Evolutionary conservation across 345 rosid genomes (phyloP), one percentile per base, ranked within the genome.

Genomic region (Hibiscus mutabilis): DNA sequence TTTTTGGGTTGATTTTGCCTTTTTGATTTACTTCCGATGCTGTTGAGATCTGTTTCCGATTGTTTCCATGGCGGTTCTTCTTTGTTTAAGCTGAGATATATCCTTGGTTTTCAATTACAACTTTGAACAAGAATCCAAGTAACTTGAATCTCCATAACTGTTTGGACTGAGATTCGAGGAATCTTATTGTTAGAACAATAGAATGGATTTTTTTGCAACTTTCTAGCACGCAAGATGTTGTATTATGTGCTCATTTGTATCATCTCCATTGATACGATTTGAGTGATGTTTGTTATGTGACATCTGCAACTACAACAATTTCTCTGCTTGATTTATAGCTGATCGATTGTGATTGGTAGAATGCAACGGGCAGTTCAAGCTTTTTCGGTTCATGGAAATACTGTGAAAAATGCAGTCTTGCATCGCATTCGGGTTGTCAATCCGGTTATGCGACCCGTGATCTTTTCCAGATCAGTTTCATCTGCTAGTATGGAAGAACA

Each of bases 401-500:
- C 82, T 22, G 76, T 87, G 0, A 94, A 82, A 74, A 79, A 62
- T 29, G 86, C 86, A 0, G 47, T 90, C 70, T 66, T 90, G 83
- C 90, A 83, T 22, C 91, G 78, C 25, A 53, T 88, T 71, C 91
- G 90, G 51, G 84, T 95, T 70, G 79, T 65, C 56, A 86, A 79
- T 81, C 97, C 91, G 22, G 70, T 80, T 13, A 58, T 83, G 60
- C 79, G 81, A 57, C 88, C 92, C 40, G 33, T 80, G 46, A 52
- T 75, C 2, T 73, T 84, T 74, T 83, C 86, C 5, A 84, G 87
- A 68, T 86, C 97, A 0, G 69, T 76, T 62, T 82, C 91, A 13
- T 70, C 98, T 53, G 81, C 96, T 53, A 82, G 84, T 25, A 91
- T 95, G 27, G 97, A 95, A 70, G 99, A 95, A 78, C 91, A 89